Conservation (phyloP, 2,329 filamentous ascomycete genomes). For the Hirsutella minnesotensis region DNA sequence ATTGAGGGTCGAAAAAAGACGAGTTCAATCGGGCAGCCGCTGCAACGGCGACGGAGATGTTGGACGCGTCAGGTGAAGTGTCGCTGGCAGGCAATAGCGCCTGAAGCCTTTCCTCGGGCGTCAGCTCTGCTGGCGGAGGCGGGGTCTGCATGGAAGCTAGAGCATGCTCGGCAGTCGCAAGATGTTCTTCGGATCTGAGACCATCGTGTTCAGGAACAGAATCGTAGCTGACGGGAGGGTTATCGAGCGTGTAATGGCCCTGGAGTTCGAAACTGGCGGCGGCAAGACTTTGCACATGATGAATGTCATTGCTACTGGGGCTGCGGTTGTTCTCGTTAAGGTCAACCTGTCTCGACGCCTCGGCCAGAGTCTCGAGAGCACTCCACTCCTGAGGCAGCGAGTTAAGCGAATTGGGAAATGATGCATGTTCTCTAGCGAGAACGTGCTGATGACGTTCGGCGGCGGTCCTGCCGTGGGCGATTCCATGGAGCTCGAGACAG, state of each 20-base stretch:
- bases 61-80: constrained; percentile 30
- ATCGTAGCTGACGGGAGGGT: constrained; percentile 40
- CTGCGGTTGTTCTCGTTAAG: constrained; percentile 48
- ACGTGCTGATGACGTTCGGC: constrained; percentile 16
- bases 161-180: background rate
- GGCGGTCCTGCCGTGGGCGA: constrained; percentile 37
- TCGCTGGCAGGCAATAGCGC: constrained; percentile 27
- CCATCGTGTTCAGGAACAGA: constrained; percentile 11
- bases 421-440: constrained; percentile 17
- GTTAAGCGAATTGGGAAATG: constrained; percentile 10
- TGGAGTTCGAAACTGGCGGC: constrained; percentile 35
- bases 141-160: constrained; percentile 11
- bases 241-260: constrained; percentile 47
- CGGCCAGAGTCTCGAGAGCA: constrained; percentile 74
- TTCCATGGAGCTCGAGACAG: constrained; percentile 59
- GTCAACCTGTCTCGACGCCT: constrained; percentile 74
- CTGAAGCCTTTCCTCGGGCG: constrained; percentile 38
- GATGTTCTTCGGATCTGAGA: constrained; percentile 11
- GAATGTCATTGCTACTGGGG: constrained; percentile 21
- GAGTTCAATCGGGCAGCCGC: constrained; percentile 43
- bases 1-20: constrained; percentile 41
- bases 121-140: constrained; percentile 22
- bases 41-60: constrained; percentile 43
- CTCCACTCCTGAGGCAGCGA: constrained; percentile 54
- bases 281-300: constrained; percentile 14